phyloP scores from a whole-genome alignment of 2,329 filamentous ascomycete genomes.

The Colletotrichum ledebouriae region DNA sequence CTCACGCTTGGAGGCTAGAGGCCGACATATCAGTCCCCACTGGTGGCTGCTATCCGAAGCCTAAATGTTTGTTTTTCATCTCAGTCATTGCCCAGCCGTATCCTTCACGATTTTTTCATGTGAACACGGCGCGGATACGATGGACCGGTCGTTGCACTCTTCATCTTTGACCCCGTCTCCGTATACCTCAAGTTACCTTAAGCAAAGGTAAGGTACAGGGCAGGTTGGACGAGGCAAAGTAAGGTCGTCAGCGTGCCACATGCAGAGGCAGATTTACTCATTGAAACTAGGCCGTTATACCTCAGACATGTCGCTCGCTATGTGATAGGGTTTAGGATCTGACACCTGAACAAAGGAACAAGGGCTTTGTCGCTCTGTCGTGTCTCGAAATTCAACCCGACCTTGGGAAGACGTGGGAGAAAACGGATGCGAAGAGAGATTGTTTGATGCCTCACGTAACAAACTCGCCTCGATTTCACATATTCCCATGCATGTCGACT shows the following conservation, averaged over 20 bases:
- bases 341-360: conserved; percentile 19
- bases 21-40: background rate
- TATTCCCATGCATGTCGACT: conserved; percentile 2
- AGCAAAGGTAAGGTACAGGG: background rate
- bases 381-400: background rate
- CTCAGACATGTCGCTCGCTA: conserved; percentile 25
- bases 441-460: background rate
- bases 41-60: conserved; percentile 5
- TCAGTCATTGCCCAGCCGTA: conserved; percentile 14
- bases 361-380: conserved; percentile 18
- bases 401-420: background rate
- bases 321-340: conserved; percentile 26
- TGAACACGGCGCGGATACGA: conserved; percentile 17
- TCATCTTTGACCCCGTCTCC: conserved; percentile 18
- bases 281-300: conserved; percentile 3
- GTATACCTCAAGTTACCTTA: conserved; percentile 4
- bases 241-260: conserved; percentile 6
- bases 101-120: background rate
- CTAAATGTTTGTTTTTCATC: conserved; percentile 32
- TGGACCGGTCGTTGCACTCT: conserved; percentile 19
- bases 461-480: background rate
- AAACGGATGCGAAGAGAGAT: conserved; percentile 9
- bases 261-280: conserved; percentile 17
- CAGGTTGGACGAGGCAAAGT: background rate
- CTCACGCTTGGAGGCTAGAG: background rate